These are phyloP conservation scores for Phaeotremella skinneri DNA, from an alignment of 768 basidiomycete genomes.

Conservation along the genomic window DNA sequence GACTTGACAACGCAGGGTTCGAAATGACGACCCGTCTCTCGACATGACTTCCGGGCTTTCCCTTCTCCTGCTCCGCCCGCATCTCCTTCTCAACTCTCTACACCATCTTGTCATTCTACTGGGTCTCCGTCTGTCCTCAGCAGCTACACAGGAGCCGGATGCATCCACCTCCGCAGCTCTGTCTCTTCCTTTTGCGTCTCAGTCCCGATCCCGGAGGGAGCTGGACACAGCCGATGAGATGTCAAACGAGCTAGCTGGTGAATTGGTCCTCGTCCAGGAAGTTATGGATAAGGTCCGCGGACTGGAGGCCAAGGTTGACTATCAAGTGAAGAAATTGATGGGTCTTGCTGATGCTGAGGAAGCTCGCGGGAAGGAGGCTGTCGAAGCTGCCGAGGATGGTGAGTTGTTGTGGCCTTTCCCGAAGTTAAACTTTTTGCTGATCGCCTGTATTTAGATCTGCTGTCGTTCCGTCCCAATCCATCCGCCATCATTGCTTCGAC, in stretches of 20 bases:
- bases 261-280: slow-evolving; percentile 72
- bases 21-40: slow-evolving; percentile 25
- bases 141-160: slow-evolving; percentile 4
- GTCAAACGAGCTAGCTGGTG: slow-evolving; percentile 65
- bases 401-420: slow-evolving; percentile 27
- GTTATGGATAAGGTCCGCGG: slow-evolving; percentile 84
- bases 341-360: slow-evolving; percentile 63
- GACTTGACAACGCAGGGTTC: slow-evolving; percentile 17
- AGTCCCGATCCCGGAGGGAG: neutral
- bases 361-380: slow-evolving; percentile 39
- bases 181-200: slow-evolving; percentile 6
- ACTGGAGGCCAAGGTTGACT: slow-evolving; percentile 81
- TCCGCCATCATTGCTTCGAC: slow-evolving; percentile 59
- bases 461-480: slow-evolving; percentile 90
- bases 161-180: slow-evolving; percentile 14
- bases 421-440: slow-evolving; percentile 14
- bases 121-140: slow-evolving; percentile 26
- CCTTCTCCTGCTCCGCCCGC: slow-evolving; percentile 80
- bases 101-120: slow-evolving; percentile 72
- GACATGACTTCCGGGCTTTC: slow-evolving; percentile 67
- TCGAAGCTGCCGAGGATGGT: slow-evolving; percentile 62
- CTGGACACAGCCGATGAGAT: slow-evolving; percentile 7
- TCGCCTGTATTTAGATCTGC: slow-evolving; percentile 62
- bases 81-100: slow-evolving; percentile 77
- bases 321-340: slow-evolving; percentile 94